Evolutionary conservation across 345 rosid species (phyloP).

Genomic region (Balakata baccata): DNA sequence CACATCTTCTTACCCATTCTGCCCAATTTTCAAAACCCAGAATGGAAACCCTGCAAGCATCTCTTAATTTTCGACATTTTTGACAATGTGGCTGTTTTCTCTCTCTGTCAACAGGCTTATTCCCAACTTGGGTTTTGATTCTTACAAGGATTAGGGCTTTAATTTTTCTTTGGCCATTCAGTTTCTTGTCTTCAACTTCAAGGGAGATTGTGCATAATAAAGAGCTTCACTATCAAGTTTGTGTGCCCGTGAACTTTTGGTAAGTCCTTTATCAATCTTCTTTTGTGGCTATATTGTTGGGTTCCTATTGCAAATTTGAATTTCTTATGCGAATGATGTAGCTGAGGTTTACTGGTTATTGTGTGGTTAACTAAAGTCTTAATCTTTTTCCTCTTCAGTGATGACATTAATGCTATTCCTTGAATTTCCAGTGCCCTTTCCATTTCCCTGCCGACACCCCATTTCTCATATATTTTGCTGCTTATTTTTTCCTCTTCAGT

Average conservation of each 20-base stretch:
- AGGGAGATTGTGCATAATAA: too few relatives aligned
- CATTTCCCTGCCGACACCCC: background rate
- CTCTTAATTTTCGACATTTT: background rate
- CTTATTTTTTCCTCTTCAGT: background rate
- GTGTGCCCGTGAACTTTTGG: background rate
- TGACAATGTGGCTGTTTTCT: conserved; percentile 29
- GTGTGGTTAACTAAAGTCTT: background rate
- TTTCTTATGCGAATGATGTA: background rate
- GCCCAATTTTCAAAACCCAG: conserved; percentile 15
- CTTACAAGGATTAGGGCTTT: conserved; percentile 14
- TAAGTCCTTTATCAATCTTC: background rate
- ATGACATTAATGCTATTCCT: background rate
- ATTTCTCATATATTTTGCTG: conserved; percentile 10
- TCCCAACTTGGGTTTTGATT: conserved; percentile 14
- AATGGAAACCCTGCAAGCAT: conserved; percentile 24
- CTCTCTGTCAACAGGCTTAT: background rate
- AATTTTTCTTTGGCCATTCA: background rate
- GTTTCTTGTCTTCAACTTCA: background rate
- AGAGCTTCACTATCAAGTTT: conserved; percentile 2
- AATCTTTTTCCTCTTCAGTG: background rate
- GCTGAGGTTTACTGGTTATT: background rate
- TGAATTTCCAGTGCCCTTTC: too few relatives aligned
- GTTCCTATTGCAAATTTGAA: background rate
- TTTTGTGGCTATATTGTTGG: background rate
- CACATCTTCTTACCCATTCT: conserved; percentile 26